These are phyloP conservation scores for Psophocarpus tetragonolobus DNA, from an alignment of 306 rosid species.

Conservation along the genomic window DNA sequence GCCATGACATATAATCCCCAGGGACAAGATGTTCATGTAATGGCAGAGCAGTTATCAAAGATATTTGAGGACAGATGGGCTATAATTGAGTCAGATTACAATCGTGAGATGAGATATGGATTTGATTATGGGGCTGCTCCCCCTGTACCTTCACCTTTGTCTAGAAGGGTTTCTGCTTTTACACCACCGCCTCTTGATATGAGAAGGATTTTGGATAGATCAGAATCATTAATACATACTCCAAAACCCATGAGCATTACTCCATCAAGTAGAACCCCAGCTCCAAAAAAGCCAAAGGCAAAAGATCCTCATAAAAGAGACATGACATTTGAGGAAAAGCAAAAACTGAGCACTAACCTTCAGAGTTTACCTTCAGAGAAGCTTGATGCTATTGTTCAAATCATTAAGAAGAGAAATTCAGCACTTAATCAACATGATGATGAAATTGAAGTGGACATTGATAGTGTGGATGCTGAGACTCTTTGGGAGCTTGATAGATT, in stretches of 20 bases:
- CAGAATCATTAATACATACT: constrained; percentile 61
- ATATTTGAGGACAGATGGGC: constrained; percentile 89
- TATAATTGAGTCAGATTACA: constrained; percentile 81
- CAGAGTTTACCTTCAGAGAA: constrained; percentile 83
- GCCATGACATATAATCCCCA: constrained; percentile 92
- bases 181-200: constrained; percentile 79
- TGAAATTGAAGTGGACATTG: constrained; percentile 95
- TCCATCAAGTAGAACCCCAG: constrained; percentile 78
- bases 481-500: constrained; percentile 98
- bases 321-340: constrained; percentile 91
- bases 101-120: constrained; percentile 73
- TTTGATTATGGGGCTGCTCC: constrained; percentile 54
- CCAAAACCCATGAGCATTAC: constrained; percentile 59
- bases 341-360: constrained; percentile 81
- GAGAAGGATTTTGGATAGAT: constrained; percentile 74
- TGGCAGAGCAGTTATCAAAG: constrained; percentile 81
- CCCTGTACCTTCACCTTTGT: constrained; percentile 65
- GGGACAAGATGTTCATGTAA: constrained; percentile 95
- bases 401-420: constrained; percentile 78
- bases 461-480: constrained; percentile 87
- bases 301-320: constrained; percentile 92
- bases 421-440: constrained; percentile 75
- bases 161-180: constrained; percentile 61
- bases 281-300: constrained; percentile 95
- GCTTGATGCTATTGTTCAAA: constrained; percentile 80